These are phyloP conservation scores for Glycine soja DNA, from an alignment of 306 rosid genomes.

Conservation along the genomic window DNA sequence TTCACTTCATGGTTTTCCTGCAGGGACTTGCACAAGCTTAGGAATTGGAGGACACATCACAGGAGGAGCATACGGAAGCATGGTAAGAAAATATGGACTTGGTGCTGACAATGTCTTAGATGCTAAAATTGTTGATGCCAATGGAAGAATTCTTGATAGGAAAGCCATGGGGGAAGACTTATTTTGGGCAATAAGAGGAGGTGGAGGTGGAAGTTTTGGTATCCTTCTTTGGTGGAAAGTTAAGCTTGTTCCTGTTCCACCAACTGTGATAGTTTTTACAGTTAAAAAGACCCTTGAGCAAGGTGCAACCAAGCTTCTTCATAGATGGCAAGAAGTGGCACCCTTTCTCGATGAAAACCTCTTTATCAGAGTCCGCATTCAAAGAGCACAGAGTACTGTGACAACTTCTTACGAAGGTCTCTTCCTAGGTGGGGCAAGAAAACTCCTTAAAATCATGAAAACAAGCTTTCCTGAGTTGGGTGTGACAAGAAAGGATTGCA, in stretches of 20 bases:
- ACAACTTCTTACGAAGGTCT: slow-evolving; percentile 45
- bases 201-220: slow-evolving; percentile 75
- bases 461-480: slow-evolving; percentile 73
- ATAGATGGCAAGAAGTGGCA: too few relatives aligned
- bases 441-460: slow-evolving; percentile 46
- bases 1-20: slow-evolving; percentile 61
- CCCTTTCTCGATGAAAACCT: too few relatives aligned
- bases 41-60: slow-evolving; percentile 41
- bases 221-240: slow-evolving; percentile 6
- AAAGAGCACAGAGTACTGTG: slow-evolving; percentile 44
- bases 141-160: slow-evolving; percentile 65
- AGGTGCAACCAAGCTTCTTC: too few relatives aligned
- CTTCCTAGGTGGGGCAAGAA: slow-evolving; percentile 58
- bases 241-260: too few relatives aligned
- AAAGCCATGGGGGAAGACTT: slow-evolving; percentile 67
- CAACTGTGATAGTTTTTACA: too few relatives aligned
- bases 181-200: slow-evolving; percentile 79
- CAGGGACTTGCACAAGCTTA: slow-evolving; percentile 59
- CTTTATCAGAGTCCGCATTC: not conserved
- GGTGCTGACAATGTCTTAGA: slow-evolving; percentile 64
- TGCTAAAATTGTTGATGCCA: slow-evolving; percentile 59
- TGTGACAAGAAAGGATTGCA: slow-evolving; percentile 50
- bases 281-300: too few relatives aligned
- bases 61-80: slow-evolving; percentile 71
- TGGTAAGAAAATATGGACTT: slow-evolving; percentile 72